Base-by-base conservation (phyloP, 2,329 filamentous ascomycete genomes). In the Torrubiellomyces zombiae region DNA sequence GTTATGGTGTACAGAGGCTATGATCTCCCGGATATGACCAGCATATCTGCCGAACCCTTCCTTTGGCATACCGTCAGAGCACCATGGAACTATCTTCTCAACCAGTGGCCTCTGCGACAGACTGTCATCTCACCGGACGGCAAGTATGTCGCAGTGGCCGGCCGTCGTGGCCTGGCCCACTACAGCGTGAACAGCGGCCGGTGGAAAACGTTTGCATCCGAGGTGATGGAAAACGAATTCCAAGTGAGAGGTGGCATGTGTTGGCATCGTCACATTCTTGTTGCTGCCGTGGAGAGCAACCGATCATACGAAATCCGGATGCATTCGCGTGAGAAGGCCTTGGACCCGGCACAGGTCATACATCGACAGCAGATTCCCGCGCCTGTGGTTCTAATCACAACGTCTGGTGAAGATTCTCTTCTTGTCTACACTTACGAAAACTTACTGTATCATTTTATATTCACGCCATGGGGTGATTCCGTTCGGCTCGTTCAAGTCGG, bases 361-460 rank as follows among this genome's bases (percentile, higher is more conserved):
- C 76, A 89, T 45, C 65, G 68, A 3, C 79, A 94, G 51, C 64
- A 66, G 25, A 63, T 98, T 29, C 72, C 79, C 6, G 74, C 83
- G 4, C 80, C 89, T 2, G 78, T 91, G n/a, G 83, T 95, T 10
- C 67, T 93, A 21, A 74, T 94, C 26, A 78, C 85, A 0, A 75
- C 79, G 0, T 89, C 85, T 3, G 89, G 86, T 18, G 80, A 92
- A 38, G 89, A 98, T 50, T 95, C 89, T 1, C 62, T 98, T 15
- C 66, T 98, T 16, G 86, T 94, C 8, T 98, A 98, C 48, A 98
- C 89, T 0, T 85, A 93, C 46, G 86, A 95, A 45, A 98, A 98
- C 47, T 66, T 91, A 8, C 63, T 98, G 10, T 89, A 94, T 43
- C 89, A 98, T 47, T 98, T 83, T 47, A 73, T 98, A 31, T 86